Conservation (phyloP, 2,329 filamentous ascomycete genomes). For the Calonectria pauciramosa region DNA sequence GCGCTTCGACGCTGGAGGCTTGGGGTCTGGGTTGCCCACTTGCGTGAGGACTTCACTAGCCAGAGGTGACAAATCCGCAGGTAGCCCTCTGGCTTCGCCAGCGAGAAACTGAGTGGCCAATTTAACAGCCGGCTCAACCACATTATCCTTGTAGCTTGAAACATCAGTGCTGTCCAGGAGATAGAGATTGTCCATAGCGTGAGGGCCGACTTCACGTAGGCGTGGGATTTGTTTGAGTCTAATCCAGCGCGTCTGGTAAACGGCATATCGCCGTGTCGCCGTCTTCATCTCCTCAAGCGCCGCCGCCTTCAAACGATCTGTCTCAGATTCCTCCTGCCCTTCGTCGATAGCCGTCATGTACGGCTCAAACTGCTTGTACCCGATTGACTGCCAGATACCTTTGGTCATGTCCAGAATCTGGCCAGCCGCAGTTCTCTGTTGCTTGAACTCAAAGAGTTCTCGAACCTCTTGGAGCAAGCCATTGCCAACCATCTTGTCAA, state of each 20-base stretch:
- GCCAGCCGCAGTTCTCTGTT: conserved; percentile 56
- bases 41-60: conserved; percentile 70
- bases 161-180: conserved; percentile 85
- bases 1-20: conserved; percentile 68
- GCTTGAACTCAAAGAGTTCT: conserved; percentile 60
- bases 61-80: conserved; percentile 62
- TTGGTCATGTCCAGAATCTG: conserved; percentile 76
- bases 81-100: conserved; percentile 65
- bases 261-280: conserved; percentile 90
- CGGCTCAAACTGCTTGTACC: conserved; percentile 89
- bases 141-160: conserved; percentile 70
- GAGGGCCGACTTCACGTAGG: conserved; percentile 67
- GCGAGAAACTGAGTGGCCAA: conserved; percentile 76
- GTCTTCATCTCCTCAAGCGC: conserved; percentile 83
- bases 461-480: conserved; percentile 65
- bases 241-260: conserved; percentile 89
- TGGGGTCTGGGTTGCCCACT: conserved; percentile 57
- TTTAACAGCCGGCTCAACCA: conserved; percentile 73
- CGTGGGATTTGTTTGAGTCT: conserved; percentile 83
- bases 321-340: conserved; percentile 48
- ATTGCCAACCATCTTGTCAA: conserved; percentile 83
- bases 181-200: conserved; percentile 73
- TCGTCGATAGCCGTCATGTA: conserved; percentile 70
- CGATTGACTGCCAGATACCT: conserved; percentile 97
- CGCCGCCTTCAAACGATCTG: conserved; percentile 67